These are phyloP conservation scores for Ogataea pini DNA, from an alignment of 805 yeast genomes.

Conservation along the genomic window DNA sequence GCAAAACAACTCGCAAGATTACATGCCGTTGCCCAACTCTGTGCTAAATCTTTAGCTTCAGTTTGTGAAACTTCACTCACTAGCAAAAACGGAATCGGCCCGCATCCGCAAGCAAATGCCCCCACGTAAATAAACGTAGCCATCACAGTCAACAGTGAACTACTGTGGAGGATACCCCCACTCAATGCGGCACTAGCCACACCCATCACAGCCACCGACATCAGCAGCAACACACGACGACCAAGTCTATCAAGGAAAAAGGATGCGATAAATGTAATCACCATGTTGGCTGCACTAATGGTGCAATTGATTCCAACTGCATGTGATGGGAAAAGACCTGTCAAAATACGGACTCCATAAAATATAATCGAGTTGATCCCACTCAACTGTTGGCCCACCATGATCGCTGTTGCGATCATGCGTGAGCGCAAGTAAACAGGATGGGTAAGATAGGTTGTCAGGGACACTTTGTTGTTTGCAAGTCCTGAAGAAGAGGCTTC, in stretches of 20 bases:
- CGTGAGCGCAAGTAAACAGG: slow-evolving; percentile 58
- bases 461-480: slow-evolving; percentile 25
- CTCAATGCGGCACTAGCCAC: slow-evolving; percentile 63
- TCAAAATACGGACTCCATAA: slow-evolving; percentile 85
- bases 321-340: slow-evolving; percentile 67
- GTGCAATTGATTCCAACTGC: slow-evolving; percentile 74
- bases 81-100: slow-evolving; percentile 92
- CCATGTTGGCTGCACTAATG: slow-evolving; percentile 72
- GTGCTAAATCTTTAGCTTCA: slow-evolving; percentile 81
- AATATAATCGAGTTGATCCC: slow-evolving; percentile 93
- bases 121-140: slow-evolving; percentile 76
- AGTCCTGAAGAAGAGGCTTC: slow-evolving; percentile 25
- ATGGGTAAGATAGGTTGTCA: slow-evolving; percentile 49
- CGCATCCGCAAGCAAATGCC: slow-evolving; percentile 87
- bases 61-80: slow-evolving; percentile 87
- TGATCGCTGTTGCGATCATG: slow-evolving; percentile 65
- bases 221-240: slow-evolving; percentile 67
- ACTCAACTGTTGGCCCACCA: slow-evolving; percentile 85
- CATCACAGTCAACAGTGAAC: slow-evolving; percentile 52
- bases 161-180: slow-evolving; percentile 55
- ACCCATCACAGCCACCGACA: slow-evolving; percentile 71
- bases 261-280: slow-evolving; percentile 74
- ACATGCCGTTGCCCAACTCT: slow-evolving; percentile 86
- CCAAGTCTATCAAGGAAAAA: slow-evolving; percentile 75
- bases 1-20: slow-evolving; percentile 90